These are phyloP conservation scores for Macadamia integrifolia DNA, from an alignment of 164 flowering plant genomes.

Conservation along the genomic window DNA sequence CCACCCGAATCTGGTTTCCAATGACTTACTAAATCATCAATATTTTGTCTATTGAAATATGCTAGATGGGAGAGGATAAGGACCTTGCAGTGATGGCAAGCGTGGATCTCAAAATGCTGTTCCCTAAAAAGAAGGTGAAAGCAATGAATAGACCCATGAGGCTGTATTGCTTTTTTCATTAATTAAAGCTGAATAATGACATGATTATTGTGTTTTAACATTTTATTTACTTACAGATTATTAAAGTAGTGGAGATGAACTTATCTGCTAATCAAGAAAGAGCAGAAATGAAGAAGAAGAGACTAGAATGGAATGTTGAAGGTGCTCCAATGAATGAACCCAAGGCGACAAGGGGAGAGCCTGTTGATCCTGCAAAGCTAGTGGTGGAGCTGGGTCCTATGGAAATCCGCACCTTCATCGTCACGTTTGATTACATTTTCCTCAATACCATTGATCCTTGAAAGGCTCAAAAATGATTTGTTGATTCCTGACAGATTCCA, in stretches of 20 bases:
- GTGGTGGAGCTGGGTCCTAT: slow-evolving; percentile 76
- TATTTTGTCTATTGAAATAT: slow-evolving; percentile 3
- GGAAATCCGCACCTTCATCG: slow-evolving; percentile 83
- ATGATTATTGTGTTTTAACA: not conserved
- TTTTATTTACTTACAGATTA: slow-evolving; percentile 44
- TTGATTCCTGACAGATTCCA: too few species aligned
- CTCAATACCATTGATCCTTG: slow-evolving; percentile 12
- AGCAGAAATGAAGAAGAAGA: slow-evolving; percentile 71
- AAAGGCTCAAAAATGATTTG: not conserved
- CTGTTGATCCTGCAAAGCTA: slow-evolving; percentile 56
- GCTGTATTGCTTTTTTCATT: not conserved
- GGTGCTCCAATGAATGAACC: slow-evolving; percentile 28
- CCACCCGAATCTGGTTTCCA: not conserved
- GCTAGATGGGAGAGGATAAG: slow-evolving; percentile 73
- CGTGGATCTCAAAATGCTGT: slow-evolving; percentile 68
- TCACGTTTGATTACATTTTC: slow-evolving; percentile 27
- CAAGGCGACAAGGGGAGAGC: slow-evolving; percentile 46
- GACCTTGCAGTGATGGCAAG: slow-evolving; percentile 52
- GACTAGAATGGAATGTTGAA: slow-evolving; percentile 73
- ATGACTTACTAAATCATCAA: not conserved
- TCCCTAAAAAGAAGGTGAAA: slow-evolving; percentile 68
- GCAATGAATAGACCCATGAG: not conserved
- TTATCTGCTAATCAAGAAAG: slow-evolving; percentile 87
- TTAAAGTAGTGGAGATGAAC: slow-evolving; percentile 61
- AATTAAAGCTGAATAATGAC: too few species aligned